These are phyloP conservation scores for Debaryomycetaceae sp. DNA, from an alignment of 1,139 yeast species.

Conservation along the genomic window DNA sequence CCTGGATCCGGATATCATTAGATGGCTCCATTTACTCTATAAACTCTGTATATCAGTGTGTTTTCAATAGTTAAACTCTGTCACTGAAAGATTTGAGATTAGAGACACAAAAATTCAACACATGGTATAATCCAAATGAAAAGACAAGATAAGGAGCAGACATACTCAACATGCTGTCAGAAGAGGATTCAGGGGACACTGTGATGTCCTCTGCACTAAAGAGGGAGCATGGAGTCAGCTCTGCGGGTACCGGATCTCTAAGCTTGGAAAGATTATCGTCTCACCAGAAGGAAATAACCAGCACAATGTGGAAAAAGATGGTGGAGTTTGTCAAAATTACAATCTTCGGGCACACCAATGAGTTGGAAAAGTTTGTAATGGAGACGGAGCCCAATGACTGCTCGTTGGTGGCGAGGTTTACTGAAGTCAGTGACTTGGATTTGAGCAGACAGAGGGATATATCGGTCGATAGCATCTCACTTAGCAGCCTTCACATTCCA, in stretches of 20 bases:
- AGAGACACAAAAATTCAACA: background rate
- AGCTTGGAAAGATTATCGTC: constrained; percentile 3
- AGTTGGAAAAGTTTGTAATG: constrained; percentile 40
- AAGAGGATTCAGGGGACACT: constrained; percentile 2
- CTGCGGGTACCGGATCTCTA: constrained; percentile 1
- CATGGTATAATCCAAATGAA: background rate
- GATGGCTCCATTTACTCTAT: constrained; percentile 7
- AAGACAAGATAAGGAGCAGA: background rate
- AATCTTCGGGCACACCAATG: constrained; percentile 21
- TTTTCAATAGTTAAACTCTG: background rate
- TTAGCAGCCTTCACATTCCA: constrained; percentile 47
- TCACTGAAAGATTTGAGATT: background rate
- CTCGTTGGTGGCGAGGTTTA: constrained; percentile 49
- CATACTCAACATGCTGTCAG: constrained; percentile 5
- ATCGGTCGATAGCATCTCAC: constrained; percentile 32
- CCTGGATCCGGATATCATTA: constrained; percentile 13
- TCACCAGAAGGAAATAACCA: constrained; percentile 16
- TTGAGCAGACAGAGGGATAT: constrained; percentile 16
- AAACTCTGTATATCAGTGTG: background rate
- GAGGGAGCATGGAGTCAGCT: background rate
- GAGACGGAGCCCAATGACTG: constrained; percentile 52
- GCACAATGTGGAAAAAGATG: constrained; percentile 19
- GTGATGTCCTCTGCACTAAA: constrained; percentile 1
- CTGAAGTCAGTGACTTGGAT: constrained; percentile 35
- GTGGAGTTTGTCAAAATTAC: constrained; percentile 24